Base-by-base conservation (phyloP, 306 rosid genomes). In the Lathyrus aphaca region DNA sequence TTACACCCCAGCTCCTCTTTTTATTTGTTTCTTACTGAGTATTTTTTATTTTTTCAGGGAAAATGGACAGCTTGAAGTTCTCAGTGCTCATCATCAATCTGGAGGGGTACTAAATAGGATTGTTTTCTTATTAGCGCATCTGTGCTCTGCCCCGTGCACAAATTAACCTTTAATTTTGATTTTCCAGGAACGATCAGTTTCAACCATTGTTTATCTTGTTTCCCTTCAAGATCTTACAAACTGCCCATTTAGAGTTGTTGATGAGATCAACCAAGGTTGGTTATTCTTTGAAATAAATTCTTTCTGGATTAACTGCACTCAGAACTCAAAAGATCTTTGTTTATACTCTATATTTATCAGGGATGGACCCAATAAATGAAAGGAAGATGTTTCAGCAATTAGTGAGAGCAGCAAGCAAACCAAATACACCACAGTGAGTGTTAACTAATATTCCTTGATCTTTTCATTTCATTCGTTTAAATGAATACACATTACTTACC, bases 291-390 rank as follows among this genome's bases (percentile, higher is more conserved):
- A 74, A 63, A 72, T 68, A 46, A 46, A 16, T 66, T 56, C 21
- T 68, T 73, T 27, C 32, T 0, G 27, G 81, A 74, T 76, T 80
- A 59, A 60, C 66, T 37, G 6, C 51, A 48, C 39, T 10, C 38
- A 7, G 45, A 66, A 14, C 51, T 43, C 14, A 62, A 62, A 39
- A 74, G 68, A 65, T 45, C 43, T 55, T 56, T 50, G n/a, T 14
- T 39, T 38, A 58, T 38, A 58, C 49, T 29, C 35, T 78, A 4
- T 39, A 76, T 73, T 79, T 64, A 30, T 64, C 75, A 90, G 98
- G 98, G 53, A 94, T 94, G 98, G 98, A 94, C 81, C 98, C 96
- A 67, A 87, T 94, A 79, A 94, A 94, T 69, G 98, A 94, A 80
- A 80, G 98, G 72, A 94, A 94, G 75, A 94, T 94, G 98, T 94